Percentiles rank a stretch among this genome's conserved stretches.
These are phyloP conservation scores for Boletellus emodensis DNA, from an alignment of 768 basidiomycete species.

Conservation along the genomic window DNA sequence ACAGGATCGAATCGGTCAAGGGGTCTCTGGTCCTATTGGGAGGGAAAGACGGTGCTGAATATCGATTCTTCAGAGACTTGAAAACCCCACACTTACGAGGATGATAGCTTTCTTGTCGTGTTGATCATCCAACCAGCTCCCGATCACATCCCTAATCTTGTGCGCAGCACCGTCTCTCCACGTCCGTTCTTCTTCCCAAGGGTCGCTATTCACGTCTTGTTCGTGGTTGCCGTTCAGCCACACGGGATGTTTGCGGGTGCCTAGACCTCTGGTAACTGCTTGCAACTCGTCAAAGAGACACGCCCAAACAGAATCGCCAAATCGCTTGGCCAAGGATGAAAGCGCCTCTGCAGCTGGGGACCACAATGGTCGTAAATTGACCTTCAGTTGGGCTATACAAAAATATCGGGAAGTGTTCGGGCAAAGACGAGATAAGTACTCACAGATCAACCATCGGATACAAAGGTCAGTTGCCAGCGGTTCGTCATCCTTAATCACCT, in stretches of 20 bases:
- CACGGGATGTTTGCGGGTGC: slow-evolving; percentile 8
- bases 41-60: not conserved
- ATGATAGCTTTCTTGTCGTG: slow-evolving; percentile 31
- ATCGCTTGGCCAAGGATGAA: slow-evolving; percentile 46
- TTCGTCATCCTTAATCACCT: slow-evolving; percentile 54
- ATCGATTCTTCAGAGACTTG: not conserved
- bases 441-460: slow-evolving; percentile 71
- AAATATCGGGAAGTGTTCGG: not conserved
- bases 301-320: slow-evolving; percentile 70
- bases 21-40: slow-evolving; percentile 35
- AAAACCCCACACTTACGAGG: slow-evolving; percentile 26
- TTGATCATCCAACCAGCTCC: slow-evolving; percentile 42
- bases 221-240: slow-evolving; percentile 26
- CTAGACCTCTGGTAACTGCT: slow-evolving; percentile 18
- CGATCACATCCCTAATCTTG: slow-evolving; percentile 48
- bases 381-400: slow-evolving; percentile 77
- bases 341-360: slow-evolving; percentile 72
- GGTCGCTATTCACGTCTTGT: slow-evolving; percentile 21
- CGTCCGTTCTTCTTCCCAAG: slow-evolving; percentile 65
- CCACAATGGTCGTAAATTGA: slow-evolving; percentile 90
- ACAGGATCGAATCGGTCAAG: slow-evolving; percentile 63
- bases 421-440: slow-evolving; percentile 15
- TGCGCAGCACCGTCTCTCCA: slow-evolving; percentile 78
- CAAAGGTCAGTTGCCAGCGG: slow-evolving; percentile 55
- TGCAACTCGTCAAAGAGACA: slow-evolving; percentile 63